Evolutionary conservation across 2,329 filamentous ascomycete genomes (phyloP).

Genomic region (Fusarium musae): DNA sequence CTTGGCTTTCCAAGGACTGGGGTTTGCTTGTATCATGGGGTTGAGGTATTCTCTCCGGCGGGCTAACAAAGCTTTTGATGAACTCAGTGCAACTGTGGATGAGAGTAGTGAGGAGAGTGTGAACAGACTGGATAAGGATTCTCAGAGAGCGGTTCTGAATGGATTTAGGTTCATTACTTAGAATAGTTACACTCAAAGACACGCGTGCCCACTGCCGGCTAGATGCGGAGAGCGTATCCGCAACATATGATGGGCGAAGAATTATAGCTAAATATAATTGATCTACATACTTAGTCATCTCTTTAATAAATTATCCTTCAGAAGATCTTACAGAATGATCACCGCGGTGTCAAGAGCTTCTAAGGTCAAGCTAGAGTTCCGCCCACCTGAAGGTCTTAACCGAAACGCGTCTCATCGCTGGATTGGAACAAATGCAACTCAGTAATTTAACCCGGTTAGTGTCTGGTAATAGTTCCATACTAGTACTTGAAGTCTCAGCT

Average conservation of each 20-base stretch:
- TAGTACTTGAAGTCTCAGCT: background rate
- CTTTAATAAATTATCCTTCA: no score
- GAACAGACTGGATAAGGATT: background rate
- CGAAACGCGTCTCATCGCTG: background rate
- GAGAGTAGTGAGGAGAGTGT: background rate
- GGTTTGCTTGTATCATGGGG: background rate
- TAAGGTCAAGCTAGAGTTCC: background rate
- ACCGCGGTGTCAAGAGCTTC: no score
- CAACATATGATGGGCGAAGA: fast-evolving
- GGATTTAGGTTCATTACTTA: background rate
- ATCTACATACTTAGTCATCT: no score
- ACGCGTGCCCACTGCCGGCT: fast-evolving
- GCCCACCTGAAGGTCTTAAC: no score
- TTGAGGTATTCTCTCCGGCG: background rate
- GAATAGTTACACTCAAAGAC: fast-evolving
- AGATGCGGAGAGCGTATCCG: fast-evolving
- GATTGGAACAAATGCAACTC: background rate
- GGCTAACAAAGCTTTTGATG: background rate
- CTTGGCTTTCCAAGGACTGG: background rate
- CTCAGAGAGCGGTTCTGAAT: background rate
- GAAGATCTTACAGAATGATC: no score
- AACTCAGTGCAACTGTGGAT: background rate
- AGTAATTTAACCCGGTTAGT: no score
- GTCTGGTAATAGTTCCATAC: background rate
- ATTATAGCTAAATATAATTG: fast-evolving